These are phyloP conservation scores for Heterobasidion annosum DNA, from an alignment of 1,284 basidiomycete species.

Conservation along the genomic window DNA sequence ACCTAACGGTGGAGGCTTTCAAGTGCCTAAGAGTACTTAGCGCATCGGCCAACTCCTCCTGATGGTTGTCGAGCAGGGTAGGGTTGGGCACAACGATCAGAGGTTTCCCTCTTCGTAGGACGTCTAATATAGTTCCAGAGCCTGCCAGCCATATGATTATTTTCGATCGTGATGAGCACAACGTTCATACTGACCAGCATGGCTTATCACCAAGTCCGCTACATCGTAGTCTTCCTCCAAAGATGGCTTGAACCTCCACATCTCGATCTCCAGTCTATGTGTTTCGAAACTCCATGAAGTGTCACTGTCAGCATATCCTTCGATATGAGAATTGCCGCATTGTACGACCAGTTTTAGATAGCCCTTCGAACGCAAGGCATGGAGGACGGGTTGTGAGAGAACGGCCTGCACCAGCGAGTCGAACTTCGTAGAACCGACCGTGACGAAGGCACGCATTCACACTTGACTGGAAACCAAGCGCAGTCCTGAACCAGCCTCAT, in stretches of 20 bases:
- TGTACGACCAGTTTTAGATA: constrained; percentile 63
- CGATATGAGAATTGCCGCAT: constrained; percentile 52
- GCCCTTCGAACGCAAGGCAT: constrained; percentile 41
- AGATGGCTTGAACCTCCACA: constrained; percentile 68
- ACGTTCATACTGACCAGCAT: constrained; percentile 66
- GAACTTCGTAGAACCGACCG: constrained; percentile 89
- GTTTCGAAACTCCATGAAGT: constrained; percentile 22
- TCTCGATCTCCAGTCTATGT: constrained; percentile 46
- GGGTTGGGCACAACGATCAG: constrained; percentile 88
- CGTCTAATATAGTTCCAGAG: constrained; percentile 90
- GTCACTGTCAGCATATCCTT: constrained; percentile 14
- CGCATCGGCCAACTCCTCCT: constrained; percentile 78
- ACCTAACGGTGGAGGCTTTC: constrained; percentile 51
- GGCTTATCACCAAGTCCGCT: constrained; percentile 81
- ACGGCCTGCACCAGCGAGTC: constrained; percentile 61
- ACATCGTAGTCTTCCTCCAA: constrained; percentile 55
- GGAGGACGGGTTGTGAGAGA: constrained; percentile 49
- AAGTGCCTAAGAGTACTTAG: constrained; percentile 59
- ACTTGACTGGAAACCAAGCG: background rate
- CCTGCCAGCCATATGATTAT: constrained; percentile 38
- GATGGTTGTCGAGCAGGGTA: constrained; percentile 88
- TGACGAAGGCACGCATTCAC: constrained; percentile 66
- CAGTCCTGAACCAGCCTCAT: background rate
- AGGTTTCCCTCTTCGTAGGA: constrained; percentile 63
- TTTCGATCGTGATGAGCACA: background rate